Evolutionary conservation across 148 eudicot genomes (phyloP), one percentile per base, ranked within the genome.

Genomic region (Vaccinium vitisidaea): DNA sequence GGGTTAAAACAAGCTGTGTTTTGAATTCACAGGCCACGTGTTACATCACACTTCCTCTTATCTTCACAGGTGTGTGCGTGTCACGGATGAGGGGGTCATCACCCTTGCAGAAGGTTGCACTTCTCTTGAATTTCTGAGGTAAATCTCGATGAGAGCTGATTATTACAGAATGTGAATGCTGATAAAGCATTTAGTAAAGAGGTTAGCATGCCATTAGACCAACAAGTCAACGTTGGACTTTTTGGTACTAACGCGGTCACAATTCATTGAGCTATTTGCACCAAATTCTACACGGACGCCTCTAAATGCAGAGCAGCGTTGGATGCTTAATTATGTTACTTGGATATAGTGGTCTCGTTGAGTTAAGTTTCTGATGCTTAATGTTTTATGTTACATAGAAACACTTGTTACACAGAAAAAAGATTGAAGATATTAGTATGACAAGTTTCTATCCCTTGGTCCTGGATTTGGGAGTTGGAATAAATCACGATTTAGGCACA

Each of bases 21-120:
- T 76, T 71, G 5, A 5, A 46, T 49, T 80, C n/a, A 49, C 18
- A 21, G 16, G 23, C 48, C 52, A 79, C 46, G 6, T 43, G 46
- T 6, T 43, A 1, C 46, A 43, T 43, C 46, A 43, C 6, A 43
- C 56, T 84, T 21, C 75, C 77, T 85, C 80, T 76, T 83, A 63
- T 79, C 80, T 70, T 13, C 50, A 82, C 87, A 96, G 99, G 99
- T 96, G 98, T 80, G 93, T 96, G 83, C 92, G 90, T 65, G 79
- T 91, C 58, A 92, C 99, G 82, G 98, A 96, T 82, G 86, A 75
- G 67, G 98, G 99, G 85, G 92, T 94, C 87, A 88, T 85, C 32
- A 87, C 99, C 86, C 71, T 96, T 84, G 95, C 98, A 18, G 87
- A 94, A 90, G 90, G 91, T 48, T 96, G 99, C 91, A 88, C 84